Conservation (phyloP, 352 stramenopile species). For the Globisporangium ultimum region DNA sequence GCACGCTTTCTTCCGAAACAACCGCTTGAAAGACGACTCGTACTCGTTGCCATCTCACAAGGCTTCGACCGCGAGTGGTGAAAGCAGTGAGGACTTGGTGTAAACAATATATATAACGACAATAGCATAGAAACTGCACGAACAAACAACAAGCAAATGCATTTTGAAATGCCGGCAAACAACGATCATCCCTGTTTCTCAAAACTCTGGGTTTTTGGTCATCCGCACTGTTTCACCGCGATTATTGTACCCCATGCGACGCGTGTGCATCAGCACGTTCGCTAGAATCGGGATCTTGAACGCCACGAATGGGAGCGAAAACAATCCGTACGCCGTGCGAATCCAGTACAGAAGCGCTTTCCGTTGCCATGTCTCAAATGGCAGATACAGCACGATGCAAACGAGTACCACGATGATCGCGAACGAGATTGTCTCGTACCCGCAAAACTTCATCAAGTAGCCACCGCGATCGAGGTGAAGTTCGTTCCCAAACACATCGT, state of each 20-base stretch:
- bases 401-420: slow-evolving; percentile 64
- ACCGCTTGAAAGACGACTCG: slow-evolving; percentile 66
- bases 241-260: slow-evolving; percentile 83
- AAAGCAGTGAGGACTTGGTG: slow-evolving; percentile 37
- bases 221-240: slow-evolving; percentile 69
- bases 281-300: slow-evolving; percentile 87
- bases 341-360: slow-evolving; percentile 87
- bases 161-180: too few species aligned
- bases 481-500: slow-evolving; percentile 80
- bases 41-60: slow-evolving; percentile 21
- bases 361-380: slow-evolving; percentile 74
- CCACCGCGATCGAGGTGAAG: slow-evolving; percentile 76
- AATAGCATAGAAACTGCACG: slow-evolving; percentile 5
- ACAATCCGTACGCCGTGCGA: slow-evolving; percentile 78
- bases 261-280: slow-evolving; percentile 81
- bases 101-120: slow-evolving; percentile 13
- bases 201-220: slow-evolving; percentile 15
- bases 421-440: slow-evolving; percentile 84
- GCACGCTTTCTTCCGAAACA: slow-evolving; percentile 62
- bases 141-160: background rate
- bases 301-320: slow-evolving; percentile 83
- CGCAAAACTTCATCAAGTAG: slow-evolving; percentile 85
- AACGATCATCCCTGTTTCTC: slow-evolving; percentile 18
- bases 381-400: slow-evolving; percentile 55
- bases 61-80: slow-evolving; percentile 9